Evolutionary conservation across 495 filamentous ascomycete species (phyloP).

Genomic region (Cairneyella variabilis): DNA sequence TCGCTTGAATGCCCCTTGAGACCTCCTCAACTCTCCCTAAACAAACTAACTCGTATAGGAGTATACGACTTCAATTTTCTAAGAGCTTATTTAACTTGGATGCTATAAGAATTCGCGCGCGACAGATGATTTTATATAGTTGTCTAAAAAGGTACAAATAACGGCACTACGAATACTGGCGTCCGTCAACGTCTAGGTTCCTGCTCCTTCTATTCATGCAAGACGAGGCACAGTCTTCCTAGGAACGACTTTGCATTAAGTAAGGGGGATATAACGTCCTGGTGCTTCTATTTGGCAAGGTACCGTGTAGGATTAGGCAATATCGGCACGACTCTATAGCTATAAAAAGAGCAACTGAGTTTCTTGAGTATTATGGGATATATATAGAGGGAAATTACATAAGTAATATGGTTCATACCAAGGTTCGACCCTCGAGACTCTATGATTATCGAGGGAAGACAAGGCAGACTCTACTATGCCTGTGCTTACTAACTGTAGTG

Average conservation of each 20-base stretch:
- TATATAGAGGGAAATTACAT: background rate
- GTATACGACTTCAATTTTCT: slow-evolving; percentile 7
- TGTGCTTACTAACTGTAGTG: background rate
- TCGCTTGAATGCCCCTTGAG: background rate
- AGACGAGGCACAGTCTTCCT: no score
- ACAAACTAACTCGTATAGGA: slow-evolving; percentile 7
- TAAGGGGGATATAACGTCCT: background rate
- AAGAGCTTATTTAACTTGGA: background rate
- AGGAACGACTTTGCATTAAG: background rate
- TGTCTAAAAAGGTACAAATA: no score
- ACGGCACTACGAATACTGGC: background rate
- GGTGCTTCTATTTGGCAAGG: background rate
- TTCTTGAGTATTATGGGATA: background rate
- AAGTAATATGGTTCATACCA: background rate
- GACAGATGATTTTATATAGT: background rate
- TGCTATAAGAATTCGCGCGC: background rate
- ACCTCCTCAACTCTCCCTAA: background rate
- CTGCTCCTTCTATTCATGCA: no score
- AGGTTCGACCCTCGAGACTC: slow-evolving; percentile 1
- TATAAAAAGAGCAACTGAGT: background rate
- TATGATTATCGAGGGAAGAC: background rate
- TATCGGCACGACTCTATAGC: background rate
- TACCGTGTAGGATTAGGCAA: background rate
- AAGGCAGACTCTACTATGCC: slow-evolving; percentile 3
- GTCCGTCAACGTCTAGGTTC: background rate